These are phyloP conservation scores for Orychophragmus violaceus DNA, from an alignment of 345 rosid genomes.

Conservation along the genomic window DNA sequence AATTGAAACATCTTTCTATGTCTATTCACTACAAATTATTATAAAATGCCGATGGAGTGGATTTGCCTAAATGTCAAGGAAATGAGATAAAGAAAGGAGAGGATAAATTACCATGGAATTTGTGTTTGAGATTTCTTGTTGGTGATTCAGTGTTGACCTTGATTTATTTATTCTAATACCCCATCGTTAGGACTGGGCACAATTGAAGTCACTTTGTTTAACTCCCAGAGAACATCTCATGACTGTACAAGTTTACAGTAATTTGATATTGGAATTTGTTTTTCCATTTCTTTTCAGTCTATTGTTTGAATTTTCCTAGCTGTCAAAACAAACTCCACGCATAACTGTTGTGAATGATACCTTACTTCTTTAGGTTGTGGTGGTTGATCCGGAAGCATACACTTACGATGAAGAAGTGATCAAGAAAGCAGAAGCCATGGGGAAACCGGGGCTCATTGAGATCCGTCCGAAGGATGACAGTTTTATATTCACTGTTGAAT, in stretches of 20 bases:
- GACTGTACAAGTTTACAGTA: neutral
- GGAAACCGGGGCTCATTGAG: constrained; percentile 84
- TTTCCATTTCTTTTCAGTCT: neutral
- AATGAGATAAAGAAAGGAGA: too few relatives aligned
- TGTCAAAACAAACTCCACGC: too few relatives aligned
- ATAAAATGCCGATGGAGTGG: neutral
- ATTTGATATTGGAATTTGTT: neutral
- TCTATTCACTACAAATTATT: neutral
- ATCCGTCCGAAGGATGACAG: constrained; percentile 80
- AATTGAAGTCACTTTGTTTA: neutral
- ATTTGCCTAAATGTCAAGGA: neutral
- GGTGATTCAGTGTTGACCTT: neutral
- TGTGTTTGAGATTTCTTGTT: neutral
- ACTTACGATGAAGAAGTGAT: constrained; percentile 88
- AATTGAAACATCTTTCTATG: neutral
- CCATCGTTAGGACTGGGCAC: neutral
- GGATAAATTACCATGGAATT: neutral
- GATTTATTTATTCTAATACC: neutral
- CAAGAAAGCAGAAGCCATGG: constrained; percentile 89
- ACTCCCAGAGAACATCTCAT: neutral
- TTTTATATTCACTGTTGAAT: constrained; percentile 83
- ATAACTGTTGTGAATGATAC: neutral
- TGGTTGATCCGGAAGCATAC: constrained; percentile 86
- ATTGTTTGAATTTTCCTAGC: neutral
- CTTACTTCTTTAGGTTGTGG: constrained; percentile 47